A percentile compares a stretch with the other conserved stretches of the same genome.
Evolutionary conservation across 495 filamentous ascomycete genomes (phyloP).

Genomic region (Penicillium ucsense): DNA sequence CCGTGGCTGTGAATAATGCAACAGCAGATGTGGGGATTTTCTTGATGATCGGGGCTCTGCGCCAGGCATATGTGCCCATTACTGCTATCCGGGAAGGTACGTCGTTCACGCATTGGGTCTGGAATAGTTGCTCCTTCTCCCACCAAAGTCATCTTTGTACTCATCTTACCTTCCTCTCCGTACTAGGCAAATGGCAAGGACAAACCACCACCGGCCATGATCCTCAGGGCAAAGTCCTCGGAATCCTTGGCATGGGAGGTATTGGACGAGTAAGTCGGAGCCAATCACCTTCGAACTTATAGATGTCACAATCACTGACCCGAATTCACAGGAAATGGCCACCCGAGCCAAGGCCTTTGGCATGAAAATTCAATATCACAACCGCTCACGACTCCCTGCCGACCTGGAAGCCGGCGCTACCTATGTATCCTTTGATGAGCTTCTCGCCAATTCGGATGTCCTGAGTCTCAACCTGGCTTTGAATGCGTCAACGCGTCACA

Average conservation of each 20-base stretch:
- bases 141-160: too few relatives aligned
- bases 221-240: constrained; percentile 62
- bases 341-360: constrained; percentile 59
- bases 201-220: constrained; percentile 49
- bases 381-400: constrained; percentile 46
- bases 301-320: background rate
- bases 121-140: background rate
- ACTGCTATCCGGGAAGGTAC: constrained; percentile 50
- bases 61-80: constrained; percentile 54
- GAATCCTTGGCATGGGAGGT: constrained; percentile 80
- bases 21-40: constrained; percentile 67
- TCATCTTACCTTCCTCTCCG: background rate
- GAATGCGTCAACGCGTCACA: constrained; percentile 56
- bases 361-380: constrained; percentile 64
- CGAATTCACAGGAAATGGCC: constrained; percentile 48
- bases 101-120: constrained; percentile 7
- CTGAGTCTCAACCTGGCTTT: constrained; percentile 70
- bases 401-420: constrained; percentile 48
- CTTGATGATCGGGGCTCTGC: constrained; percentile 58
- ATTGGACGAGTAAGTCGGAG: constrained; percentile 47
- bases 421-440: constrained; percentile 58
- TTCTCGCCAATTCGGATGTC: constrained; percentile 60
- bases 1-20: constrained; percentile 57
- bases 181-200: constrained; percentile 42
- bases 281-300: background rate